phyloP scores from a whole-genome alignment of 441 rosid genomes.

The Euphorbia celastroides region DNA sequence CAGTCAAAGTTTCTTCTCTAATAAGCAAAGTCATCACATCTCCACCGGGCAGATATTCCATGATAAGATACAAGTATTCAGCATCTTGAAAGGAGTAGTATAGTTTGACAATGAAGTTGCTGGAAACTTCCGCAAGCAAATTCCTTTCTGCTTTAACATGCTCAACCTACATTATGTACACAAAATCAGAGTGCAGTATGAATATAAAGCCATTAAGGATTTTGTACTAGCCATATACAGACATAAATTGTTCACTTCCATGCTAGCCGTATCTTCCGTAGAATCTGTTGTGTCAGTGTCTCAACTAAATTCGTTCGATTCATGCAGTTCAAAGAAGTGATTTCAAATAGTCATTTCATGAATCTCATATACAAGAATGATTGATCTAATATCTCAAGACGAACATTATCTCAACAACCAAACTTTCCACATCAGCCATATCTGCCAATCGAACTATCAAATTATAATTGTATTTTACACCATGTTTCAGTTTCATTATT shows the following conservation, averaged over 20 bases:
- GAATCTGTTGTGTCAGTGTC: not conserved
- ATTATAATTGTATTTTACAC: not conserved
- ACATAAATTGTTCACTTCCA: not conserved
- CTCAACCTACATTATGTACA: conserved; percentile 53
- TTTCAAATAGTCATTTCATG: not conserved
- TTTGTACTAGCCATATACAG: not conserved
- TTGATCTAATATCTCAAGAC: not conserved
- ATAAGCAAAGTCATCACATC: conserved; percentile 95
- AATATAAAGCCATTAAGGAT: conserved; percentile 3
- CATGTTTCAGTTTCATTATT: not conserved
- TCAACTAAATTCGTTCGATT: not conserved
- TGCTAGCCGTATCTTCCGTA: not conserved
- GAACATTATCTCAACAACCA: not conserved
- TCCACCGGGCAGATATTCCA: conserved; percentile 98
- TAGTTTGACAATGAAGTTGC: conserved; percentile 88
- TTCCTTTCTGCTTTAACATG: conserved; percentile 97
- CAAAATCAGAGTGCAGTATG: conserved; percentile 10
- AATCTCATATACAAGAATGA: not conserved
- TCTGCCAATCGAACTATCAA: not conserved
- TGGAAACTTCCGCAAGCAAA: conserved; percentile 93
- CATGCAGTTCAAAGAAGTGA: not conserved
- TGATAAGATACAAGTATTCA: conserved; percentile 76
- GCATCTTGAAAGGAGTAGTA: conserved; percentile 89
- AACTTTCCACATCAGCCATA: not conserved
- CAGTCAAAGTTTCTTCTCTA: conserved; percentile 92